A percentile compares a stretch with the other conserved stretches of the same genome.
phyloP scores from a whole-genome alignment of 176 grass and related monocot species.

The Neostapfia colusana region DNA sequence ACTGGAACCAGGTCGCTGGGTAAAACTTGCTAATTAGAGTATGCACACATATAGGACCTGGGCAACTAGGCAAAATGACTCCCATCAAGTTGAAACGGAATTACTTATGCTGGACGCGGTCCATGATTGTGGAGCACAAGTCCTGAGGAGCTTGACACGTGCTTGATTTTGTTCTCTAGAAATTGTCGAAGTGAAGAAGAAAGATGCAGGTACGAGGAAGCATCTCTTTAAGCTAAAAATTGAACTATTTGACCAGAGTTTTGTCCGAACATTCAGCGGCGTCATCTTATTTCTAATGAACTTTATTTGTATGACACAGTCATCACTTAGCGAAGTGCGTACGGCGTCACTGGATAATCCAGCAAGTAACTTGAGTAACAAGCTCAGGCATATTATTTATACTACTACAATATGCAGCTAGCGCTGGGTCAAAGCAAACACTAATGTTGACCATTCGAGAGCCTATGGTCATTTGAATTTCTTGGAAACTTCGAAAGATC shows the following conservation, averaged over 20 bases:
- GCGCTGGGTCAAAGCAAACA: slow-evolving; percentile 24
- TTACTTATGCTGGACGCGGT: background rate
- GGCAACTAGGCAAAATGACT: background rate
- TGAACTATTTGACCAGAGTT: background rate
- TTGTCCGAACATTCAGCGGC: slow-evolving; percentile 7
- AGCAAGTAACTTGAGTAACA: background rate
- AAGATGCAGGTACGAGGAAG: background rate
- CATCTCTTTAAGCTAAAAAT: background rate
- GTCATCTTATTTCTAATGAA: background rate
- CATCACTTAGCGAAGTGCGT: background rate
- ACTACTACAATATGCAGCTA: background rate
- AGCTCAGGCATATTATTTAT: background rate
- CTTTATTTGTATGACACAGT: background rate
- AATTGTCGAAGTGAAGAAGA: background rate
- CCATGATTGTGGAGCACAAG: background rate
- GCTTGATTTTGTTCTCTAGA: background rate
- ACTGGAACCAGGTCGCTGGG: background rate
- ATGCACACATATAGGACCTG: background rate
- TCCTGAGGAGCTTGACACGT: background rate
- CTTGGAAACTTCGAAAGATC: slow-evolving; percentile 20
- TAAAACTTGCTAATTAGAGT: background rate
- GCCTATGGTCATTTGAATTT: slow-evolving; percentile 6
- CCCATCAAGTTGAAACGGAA: background rate
- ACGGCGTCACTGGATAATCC: background rate
- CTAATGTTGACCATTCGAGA: slow-evolving; percentile 3